These are phyloP conservation scores for Arthonia radiata DNA, from an alignment of 495 filamentous ascomycete species.

Conservation along the genomic window DNA sequence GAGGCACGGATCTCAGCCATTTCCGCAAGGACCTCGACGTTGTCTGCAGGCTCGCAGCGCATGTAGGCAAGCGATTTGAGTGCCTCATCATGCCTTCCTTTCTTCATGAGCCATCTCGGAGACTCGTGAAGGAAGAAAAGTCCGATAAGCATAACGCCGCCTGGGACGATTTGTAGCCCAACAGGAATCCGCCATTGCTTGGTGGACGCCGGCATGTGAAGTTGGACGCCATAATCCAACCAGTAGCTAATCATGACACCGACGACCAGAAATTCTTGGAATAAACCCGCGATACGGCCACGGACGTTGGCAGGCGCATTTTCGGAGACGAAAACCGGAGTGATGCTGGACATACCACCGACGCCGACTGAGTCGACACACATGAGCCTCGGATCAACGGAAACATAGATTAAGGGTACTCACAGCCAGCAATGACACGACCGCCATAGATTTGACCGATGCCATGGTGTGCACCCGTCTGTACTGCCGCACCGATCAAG, in stretches of 20 bases:
- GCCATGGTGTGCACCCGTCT: slow-evolving; percentile 16
- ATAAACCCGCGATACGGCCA: slow-evolving; percentile 41
- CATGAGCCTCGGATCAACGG: too few relatives aligned
- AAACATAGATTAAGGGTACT: too few relatives aligned
- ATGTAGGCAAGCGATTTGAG: slow-evolving; percentile 27
- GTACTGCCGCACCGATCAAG: slow-evolving; percentile 9
- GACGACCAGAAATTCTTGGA: slow-evolving; percentile 39
- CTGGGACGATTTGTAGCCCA: slow-evolving; percentile 5
- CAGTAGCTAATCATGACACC: slow-evolving; percentile 45
- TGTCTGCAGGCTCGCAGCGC: slow-evolving; percentile 3
- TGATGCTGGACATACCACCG: slow-evolving; percentile 38
- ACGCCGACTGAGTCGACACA: too few relatives aligned
- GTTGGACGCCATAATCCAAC: slow-evolving; percentile 35
- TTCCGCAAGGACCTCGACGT: slow-evolving; percentile 4
- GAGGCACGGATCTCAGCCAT: slow-evolving; percentile 6
- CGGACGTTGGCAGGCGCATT: slow-evolving; percentile 50
- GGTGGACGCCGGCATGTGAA: slow-evolving; percentile 31
- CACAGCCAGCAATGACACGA: slow-evolving; percentile 34
- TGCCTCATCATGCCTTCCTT: slow-evolving; percentile 27
- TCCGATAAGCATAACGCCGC: slow-evolving; percentile 3
- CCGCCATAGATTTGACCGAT: slow-evolving; percentile 11
- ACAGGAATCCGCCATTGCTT: slow-evolving; percentile 3
- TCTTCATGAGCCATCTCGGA: slow-evolving; percentile 39
- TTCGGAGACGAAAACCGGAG: slow-evolving; percentile 33
- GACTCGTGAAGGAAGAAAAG: slow-evolving; percentile 24